Percentiles rank a stretch among this genome's conserved stretches.
These are phyloP conservation scores for Aquilaria yunnanensis DNA, from an alignment of 345 rosid species.

Conservation along the genomic window DNA sequence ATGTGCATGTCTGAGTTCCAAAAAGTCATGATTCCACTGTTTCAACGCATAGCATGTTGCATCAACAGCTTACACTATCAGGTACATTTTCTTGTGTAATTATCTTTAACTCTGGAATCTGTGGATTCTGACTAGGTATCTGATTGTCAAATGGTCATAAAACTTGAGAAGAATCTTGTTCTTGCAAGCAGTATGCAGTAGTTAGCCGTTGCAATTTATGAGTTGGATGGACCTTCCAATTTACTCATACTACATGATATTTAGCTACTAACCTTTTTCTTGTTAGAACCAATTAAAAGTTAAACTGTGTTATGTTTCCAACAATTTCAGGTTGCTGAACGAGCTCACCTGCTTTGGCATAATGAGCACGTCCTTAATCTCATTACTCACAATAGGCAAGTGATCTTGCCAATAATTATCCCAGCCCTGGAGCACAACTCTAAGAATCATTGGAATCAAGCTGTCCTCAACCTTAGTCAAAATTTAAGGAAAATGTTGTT, in stretches of 20 bases:
- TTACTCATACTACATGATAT: no score
- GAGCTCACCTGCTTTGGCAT: constrained; percentile 75
- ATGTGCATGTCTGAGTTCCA: constrained; percentile 53
- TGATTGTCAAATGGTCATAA: no score
- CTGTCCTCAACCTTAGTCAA: constrained; percentile 61
- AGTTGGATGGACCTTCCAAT: no score
- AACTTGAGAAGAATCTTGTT: no score
- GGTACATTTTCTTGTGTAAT: constrained; percentile 25
- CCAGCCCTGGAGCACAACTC: constrained; percentile 56
- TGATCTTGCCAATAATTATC: constrained; percentile 48
- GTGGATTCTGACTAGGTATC: no score
- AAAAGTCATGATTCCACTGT: constrained; percentile 51
- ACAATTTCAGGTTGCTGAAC: constrained; percentile 61
- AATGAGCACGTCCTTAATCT: constrained; percentile 59
- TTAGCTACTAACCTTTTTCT: not conserved
- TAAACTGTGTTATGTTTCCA: not conserved
- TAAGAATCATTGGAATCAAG: constrained; percentile 69
- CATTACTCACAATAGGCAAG: constrained; percentile 42
- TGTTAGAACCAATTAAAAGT: not conserved
- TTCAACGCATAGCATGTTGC: constrained; percentile 60
- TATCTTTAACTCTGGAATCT: not conserved
- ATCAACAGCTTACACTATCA: constrained; percentile 76
- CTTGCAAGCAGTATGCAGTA: no score
- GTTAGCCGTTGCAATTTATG: no score
- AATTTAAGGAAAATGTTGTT: constrained; percentile 48